Percentiles rank a stretch among this genome's conserved stretches.
Conservation (phyloP, 176 grass and related monocot genomes). For the Zizania latifolia region DNA sequence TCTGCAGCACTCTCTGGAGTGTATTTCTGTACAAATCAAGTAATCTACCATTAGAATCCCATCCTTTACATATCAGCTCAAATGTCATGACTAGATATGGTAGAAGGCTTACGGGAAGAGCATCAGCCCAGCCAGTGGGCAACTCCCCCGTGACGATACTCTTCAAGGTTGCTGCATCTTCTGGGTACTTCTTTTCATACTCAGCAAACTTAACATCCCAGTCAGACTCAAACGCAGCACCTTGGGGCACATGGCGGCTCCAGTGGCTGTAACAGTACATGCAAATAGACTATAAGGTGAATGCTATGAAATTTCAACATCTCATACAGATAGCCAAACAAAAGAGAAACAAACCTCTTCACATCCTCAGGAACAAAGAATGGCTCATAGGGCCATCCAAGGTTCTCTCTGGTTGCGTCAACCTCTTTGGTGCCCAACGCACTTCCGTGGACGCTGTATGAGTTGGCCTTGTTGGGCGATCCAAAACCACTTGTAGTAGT, state of each 20-base stretch:
- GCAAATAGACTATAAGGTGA: too few relatives aligned
- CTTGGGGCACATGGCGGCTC: conserved; percentile 38
- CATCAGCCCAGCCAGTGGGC: conserved; percentile 31
- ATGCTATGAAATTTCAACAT: too few relatives aligned
- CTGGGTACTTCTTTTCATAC: conserved; percentile 52
- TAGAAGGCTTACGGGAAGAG: conserved; percentile 32
- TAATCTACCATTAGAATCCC: too few relatives aligned
- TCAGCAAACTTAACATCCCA: conserved; percentile 46
- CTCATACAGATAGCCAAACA: too few relatives aligned
- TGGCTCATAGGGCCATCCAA: conserved; percentile 69
- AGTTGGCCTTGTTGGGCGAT: conserved; percentile 85
- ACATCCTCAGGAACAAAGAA: conserved; percentile 89
- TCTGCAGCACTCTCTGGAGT: conserved; percentile 25
- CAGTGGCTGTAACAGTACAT: conserved; percentile 45
- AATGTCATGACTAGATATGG: not conserved
- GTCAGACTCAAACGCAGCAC: conserved; percentile 50
- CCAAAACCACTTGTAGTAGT: conserved; percentile 90
- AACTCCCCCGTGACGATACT: conserved; percentile 45
- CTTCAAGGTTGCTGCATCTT: conserved; percentile 36
- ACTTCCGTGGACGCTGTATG: conserved; percentile 78
- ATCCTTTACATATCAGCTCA: not conserved
- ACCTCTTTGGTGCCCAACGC: conserved; percentile 91
- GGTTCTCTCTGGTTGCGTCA: conserved; percentile 75
- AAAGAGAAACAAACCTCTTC: too few relatives aligned
- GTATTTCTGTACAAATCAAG: conserved; percentile 37